Evolutionary conservation across 2,329 filamentous ascomycete species (phyloP), one percentile per base, ranked within the genome.

Genomic region (Metarhizium anisopliae): DNA sequence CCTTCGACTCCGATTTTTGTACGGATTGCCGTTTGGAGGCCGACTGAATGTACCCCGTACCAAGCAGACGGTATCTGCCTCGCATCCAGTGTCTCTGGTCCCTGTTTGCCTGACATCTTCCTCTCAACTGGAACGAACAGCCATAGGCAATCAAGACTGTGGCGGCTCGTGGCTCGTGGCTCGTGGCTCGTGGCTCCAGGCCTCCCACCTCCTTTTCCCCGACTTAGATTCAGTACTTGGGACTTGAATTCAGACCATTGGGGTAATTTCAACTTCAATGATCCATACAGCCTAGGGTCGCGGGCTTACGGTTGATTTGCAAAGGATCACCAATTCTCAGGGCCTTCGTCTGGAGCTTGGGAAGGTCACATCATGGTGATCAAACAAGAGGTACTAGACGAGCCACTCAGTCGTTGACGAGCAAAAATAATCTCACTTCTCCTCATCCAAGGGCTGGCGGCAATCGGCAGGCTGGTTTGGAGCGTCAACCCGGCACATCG

Each of bases 231-330:
- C 8, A 36, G 35, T 25, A 13, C 13, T 36, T 36, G 5, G 35
- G 13, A 11, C 35, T 13, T 36, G 3, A 13, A 6, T 53, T 30
- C 14, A 8, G 38, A 38, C 30, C 29, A 25, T 50, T 36, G 42
- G 53, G 53, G 45, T 51, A 47, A 53, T 50, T 56, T 56, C 45
- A 35, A 42, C 42, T 25, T 25, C 20, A 25, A 25, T 3, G 20
- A 25, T 25, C 3, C 20, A 25, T 25, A 25, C 20, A 25, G 20
- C 11, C 42, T 18, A 50, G 16, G 13, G 16, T 30, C 25, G 25
- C 25, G 25, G 25, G 25, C 4, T 25, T 4, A 4, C 25, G 25
- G 25, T 25, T 25, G 25, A 4, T 25, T 25, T 25, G 25, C 25
- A 25, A 25, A 25, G 25, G 25, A 25, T 25, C 25, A 25, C 25